phyloP scores from a whole-genome alignment of 257 asterid genomes.

The Primulina eburnea region DNA sequence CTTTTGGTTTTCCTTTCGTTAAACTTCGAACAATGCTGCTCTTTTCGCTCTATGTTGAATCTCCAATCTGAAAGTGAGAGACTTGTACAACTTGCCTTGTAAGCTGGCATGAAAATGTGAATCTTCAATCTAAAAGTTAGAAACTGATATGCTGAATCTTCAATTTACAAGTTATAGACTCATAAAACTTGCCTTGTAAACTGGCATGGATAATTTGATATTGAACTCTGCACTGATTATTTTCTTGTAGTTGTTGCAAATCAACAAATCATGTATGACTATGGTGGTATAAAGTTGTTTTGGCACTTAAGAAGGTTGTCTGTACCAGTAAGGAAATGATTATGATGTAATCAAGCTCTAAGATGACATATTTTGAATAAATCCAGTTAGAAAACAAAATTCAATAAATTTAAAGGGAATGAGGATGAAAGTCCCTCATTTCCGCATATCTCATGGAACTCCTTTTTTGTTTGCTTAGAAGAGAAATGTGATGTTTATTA shows the following conservation, averaged over 20 bases:
- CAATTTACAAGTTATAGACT: not conserved
- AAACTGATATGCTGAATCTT: not conserved
- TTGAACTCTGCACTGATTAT: not conserved
- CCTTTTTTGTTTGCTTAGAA: not conserved
- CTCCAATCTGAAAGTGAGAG: not conserved
- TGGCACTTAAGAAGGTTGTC: not conserved
- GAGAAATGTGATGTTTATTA: not conserved
- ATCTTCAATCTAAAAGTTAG: not conserved
- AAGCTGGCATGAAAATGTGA: not conserved
- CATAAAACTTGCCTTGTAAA: not conserved
- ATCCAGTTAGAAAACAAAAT: not conserved
- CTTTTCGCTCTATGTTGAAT: not conserved
- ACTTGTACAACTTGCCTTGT: not conserved
- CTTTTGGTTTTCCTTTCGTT: not conserved
- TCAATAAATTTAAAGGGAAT: not conserved
- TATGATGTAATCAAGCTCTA: not conserved
- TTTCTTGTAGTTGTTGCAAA: not conserved
- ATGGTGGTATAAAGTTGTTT: not conserved
- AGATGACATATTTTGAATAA: not conserved
- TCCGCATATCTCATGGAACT: not conserved
- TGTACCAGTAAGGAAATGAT: not conserved
- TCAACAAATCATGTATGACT: not conserved
- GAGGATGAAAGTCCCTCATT: not conserved
- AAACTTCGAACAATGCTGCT: not conserved
- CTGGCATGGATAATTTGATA: not conserved